phyloP scores from a whole-genome alignment of 2,329 filamentous ascomycete species.

The Colletotrichum simmondsii region DNA sequence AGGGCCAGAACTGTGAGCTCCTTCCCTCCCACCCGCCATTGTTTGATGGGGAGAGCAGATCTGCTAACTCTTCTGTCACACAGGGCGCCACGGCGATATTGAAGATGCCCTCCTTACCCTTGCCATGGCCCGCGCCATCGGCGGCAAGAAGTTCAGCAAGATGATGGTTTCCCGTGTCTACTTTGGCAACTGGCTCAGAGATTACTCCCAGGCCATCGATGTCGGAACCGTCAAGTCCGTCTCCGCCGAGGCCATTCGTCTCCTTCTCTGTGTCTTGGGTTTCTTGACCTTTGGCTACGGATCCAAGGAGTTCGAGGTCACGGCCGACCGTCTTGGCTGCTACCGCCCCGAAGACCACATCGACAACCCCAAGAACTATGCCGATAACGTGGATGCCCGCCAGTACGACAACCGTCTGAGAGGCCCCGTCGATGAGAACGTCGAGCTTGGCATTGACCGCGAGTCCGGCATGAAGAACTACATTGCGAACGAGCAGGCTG shows the following conservation, averaged over 20 bases:
- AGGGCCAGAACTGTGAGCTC: constrained; percentile 81
- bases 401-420: constrained; percentile 85
- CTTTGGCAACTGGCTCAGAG: constrained; percentile 94
- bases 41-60: neutral
- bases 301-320: constrained; percentile 88
- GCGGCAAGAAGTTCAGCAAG: constrained; percentile 86
- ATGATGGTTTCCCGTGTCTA: constrained; percentile 90
- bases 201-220: constrained; percentile 95
- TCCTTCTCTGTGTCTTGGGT: constrained; percentile 87
- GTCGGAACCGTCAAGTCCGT: constrained; percentile 93
- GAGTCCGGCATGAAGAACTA: constrained; percentile 89
- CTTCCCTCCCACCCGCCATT: neutral
- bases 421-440: constrained; percentile 80
- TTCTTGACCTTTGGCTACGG: constrained; percentile 91
- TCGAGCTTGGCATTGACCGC: constrained; percentile 83
- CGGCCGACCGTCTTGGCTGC: constrained; percentile 79
- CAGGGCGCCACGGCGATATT: constrained; percentile 89
- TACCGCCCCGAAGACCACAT: constrained; percentile 88
- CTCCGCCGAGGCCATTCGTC: constrained; percentile 88
- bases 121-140: constrained; percentile 63
- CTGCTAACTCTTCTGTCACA: constrained; percentile 33
- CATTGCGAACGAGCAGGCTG: constrained; percentile 84
- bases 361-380: constrained; percentile 80
- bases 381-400: constrained; percentile 86
- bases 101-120: constrained; percentile 88